Base-by-base conservation (phyloP, 345 rosid species). In the Citrus hindsii region DNA sequence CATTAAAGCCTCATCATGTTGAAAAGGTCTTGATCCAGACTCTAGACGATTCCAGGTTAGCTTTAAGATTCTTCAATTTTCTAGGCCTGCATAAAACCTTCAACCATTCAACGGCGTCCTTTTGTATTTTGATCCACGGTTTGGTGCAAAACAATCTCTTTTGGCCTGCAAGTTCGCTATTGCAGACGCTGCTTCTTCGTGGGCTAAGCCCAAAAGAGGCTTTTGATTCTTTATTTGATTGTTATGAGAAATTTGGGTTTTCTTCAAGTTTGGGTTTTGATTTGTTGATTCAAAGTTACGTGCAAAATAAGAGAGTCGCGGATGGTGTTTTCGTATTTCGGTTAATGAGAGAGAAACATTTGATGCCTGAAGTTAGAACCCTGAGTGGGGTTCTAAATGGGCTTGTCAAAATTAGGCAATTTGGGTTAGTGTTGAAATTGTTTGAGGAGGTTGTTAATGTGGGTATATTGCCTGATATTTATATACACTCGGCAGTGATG, bases 111-210 rank as follows among this genome's bases (percentile, higher is more conserved):
- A 67, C 89, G 16, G 70, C 84, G 71, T 91, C 99, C 62, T 94
- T 91, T 82, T 96, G 98, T 77, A 86, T 92, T 25, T 83, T 96
- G 76, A 84, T 96, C 55, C 98, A 92, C 30, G 87, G 93, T 55
- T 79, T 96, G 67, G 93, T 86, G 33, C 83, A 84, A 71, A 79
- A 74, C 67, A 81, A 83, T 71, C 84, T 87, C 73, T 89, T 82
- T 60, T 96, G 99, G 97, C 97, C 99, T 37, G 99, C 99, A 4
- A 91, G 95, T 14, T 96, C 99, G 53, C 87, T 94, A 9, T 73
- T 94, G 74, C 95, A 94, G 60, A 94, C 97, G 60, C 84, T 92
- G 83, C 74, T 95, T 21, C 84, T 89, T 79, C 97, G 92, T 66
- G 81, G 83, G 72, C 74, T 86, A 81, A 85, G 80, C 68, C 91